Evolutionary conservation across 768 basidiomycete species (phyloP), one percentile per base, ranked within the genome.

Genomic region (Auricularia cornea): DNA sequence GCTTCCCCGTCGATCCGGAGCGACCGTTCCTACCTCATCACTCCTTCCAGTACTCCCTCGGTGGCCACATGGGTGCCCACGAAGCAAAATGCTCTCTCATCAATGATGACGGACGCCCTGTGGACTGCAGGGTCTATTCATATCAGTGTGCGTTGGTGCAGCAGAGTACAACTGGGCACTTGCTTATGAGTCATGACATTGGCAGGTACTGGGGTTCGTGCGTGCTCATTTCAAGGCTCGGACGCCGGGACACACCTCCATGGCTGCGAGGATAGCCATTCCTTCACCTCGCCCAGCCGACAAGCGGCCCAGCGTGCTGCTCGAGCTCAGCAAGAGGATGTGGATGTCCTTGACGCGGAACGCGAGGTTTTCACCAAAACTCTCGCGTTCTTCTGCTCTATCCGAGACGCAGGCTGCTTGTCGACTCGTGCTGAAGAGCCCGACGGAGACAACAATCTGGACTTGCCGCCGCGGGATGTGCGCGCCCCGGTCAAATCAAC

Each of bases 1-100:
- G 11, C 1, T 64, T 64, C 51, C 28, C 2, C 20, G 16, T 64
- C 23, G 54, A 63, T 20, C 32, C 38, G 3, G 35, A 64, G 32
- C 14, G 23, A 3, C 44, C 26, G 2, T 29, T 44, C 41, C 20
- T 60, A 28, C 63, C 63, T 8, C 30, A 52, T 12, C 38, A 41
- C 18, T 60, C 41, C 23, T 31, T 63, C 30, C 62, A 63, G 35
- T 63, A 63, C 41, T 63, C 52, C 3, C 59, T 63, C 4, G 63
- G 63, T 3, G 52, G 56, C 20, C 3, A 20, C 14, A 29, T 32
- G 5, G 62, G 62, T 8, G 14, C 20, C 28, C 62, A 62, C 28
- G 23, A 48, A 12, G 44, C 44, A 5, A 48, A 48, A 18, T 48
- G 44, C 44, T 48, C 44, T 5, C 44, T 48, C 23, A 48, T 48